phyloP scores from a whole-genome alignment of 177 flowering plant genomes.

The Vitis hybrid region DNA sequence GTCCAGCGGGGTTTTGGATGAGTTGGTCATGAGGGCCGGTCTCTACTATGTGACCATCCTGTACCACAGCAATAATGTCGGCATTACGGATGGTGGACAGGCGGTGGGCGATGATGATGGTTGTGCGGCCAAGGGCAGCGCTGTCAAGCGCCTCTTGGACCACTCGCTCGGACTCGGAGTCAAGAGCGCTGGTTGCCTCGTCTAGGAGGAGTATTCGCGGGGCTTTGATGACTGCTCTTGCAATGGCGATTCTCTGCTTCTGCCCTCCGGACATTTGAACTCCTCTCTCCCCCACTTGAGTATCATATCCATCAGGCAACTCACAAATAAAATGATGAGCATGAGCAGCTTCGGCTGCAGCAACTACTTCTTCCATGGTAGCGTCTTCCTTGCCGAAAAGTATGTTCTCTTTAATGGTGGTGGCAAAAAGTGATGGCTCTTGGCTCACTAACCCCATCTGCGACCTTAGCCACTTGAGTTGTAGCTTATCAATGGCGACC shows the following conservation, averaged over 20 bases:
- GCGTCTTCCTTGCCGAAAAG: conserved; percentile 88
- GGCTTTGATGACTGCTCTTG: conserved; percentile 67
- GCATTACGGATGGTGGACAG: conserved; percentile 83
- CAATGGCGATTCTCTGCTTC: conserved; percentile 89
- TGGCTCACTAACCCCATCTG: conserved; percentile 93
- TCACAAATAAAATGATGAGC: conserved; percentile 76
- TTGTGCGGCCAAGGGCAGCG: conserved; percentile 74
- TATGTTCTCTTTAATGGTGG: conserved; percentile 77
- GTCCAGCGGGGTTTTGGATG: conserved; percentile 39
- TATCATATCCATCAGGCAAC: conserved; percentile 79
- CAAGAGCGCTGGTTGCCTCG: conserved; percentile 90
- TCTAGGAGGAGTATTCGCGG: conserved; percentile 80
- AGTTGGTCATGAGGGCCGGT: conserved; percentile 71
- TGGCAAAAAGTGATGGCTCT: conserved; percentile 85
- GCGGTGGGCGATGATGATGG: conserved; percentile 81
- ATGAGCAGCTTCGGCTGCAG: conserved; percentile 81
- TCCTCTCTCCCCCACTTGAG: conserved; percentile 94
- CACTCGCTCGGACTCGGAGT: conserved; percentile 75
- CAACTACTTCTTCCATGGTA: conserved; percentile 56
- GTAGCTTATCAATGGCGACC: conserved; percentile 54
- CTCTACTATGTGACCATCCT: conserved; percentile 61
- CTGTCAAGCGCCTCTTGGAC: conserved; percentile 84
- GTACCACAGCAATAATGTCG: conserved; percentile 71
- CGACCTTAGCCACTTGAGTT: conserved; percentile 79
- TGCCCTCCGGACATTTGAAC: conserved; percentile 95